Evolutionary conservation across 495 filamentous ascomycete species (phyloP), one percentile per base, ranked within the genome.

Genomic region (Acidomyces sp.): DNA sequence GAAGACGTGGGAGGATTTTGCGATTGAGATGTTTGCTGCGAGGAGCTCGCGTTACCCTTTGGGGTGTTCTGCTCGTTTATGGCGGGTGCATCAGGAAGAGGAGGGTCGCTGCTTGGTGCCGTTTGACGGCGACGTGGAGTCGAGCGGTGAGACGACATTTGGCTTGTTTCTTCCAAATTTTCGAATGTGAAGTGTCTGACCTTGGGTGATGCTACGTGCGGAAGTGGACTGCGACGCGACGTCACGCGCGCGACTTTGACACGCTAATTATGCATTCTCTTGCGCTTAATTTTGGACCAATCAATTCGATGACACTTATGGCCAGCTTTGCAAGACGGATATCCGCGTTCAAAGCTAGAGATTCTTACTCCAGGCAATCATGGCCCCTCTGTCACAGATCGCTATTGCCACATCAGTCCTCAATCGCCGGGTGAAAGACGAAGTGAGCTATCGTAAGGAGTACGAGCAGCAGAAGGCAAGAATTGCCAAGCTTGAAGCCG

Each of bases 381-480:
- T 88, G 82, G 67, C 78, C 5, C 70, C 82, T 7, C 81, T 81
- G 23, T 76, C 79, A 7, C 70, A 71, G 49, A 69, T 93, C 43
- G 63, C 72, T 33, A 84, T 90, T 49, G 68, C 72, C 34, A 86
- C 80, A 13, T 73, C 74, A 33, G 71, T 78, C 16, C 68, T 95
- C 51, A 64, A 72, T 50, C 84, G 88, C 38, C 69, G 95, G 35
- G 73, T 94, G 39, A 94, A 93, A 59, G 90, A 97, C 59, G 85
- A 94, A 55, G 66, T 69, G 24, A 85, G 75, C 57, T 95, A 97
- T 64, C 81, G 85, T 61, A 77, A 78, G 49, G 90, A 97, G 55
- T 68, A 83, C 16, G 62, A 68, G 43, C 61, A 74, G 41, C 85
- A 95, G 52, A 69, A 79, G 40, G 66, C 67, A 43, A 76, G 79